Percentiles rank a stretch among this genome's conserved stretches.
phyloP scores from a whole-genome alignment of 2,329 filamentous ascomycete species.

The Metarhizium brunneum region DNA sequence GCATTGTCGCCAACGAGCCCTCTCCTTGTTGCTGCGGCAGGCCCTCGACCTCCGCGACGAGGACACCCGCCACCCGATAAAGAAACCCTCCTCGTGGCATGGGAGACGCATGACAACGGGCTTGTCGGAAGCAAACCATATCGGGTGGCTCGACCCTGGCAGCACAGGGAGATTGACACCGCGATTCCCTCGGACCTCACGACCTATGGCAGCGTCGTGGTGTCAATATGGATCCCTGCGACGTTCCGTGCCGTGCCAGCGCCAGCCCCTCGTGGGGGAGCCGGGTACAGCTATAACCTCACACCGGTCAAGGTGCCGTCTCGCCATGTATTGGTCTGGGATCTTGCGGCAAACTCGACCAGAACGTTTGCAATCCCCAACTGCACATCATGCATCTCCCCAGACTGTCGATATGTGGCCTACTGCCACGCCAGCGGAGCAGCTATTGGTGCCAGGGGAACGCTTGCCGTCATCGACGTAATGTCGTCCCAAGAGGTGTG shows the following conservation, averaged over 20 bases:
- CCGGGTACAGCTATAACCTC: slow-evolving; percentile 21
- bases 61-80: slow-evolving; percentile 27
- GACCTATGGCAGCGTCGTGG: slow-evolving; percentile 27
- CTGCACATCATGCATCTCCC: slow-evolving; percentile 26
- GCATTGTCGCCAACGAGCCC: slow-evolving; percentile 29
- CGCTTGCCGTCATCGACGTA: slow-evolving; percentile 27
- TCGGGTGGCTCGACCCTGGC: slow-evolving; percentile 26
- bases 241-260: slow-evolving; percentile 24
- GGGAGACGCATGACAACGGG: slow-evolving; percentile 24
- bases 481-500: slow-evolving; percentile 26
- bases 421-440: slow-evolving; percentile 28
- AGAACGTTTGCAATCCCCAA: slow-evolving; percentile 30
- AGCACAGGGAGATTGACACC: slow-evolving; percentile 28
- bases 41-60: slow-evolving; percentile 27
- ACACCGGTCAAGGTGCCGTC: slow-evolving; percentile 20
- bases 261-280: slow-evolving; percentile 13
- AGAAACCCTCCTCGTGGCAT: slow-evolving; percentile 28
- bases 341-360: slow-evolving; percentile 27
- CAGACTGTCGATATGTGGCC: slow-evolving; percentile 30
- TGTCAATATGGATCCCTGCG: slow-evolving; percentile 32
- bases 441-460: slow-evolving; percentile 22
- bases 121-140: slow-evolving; percentile 21
- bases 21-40: slow-evolving; percentile 27
- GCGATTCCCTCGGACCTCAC: slow-evolving; percentile 27
- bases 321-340: slow-evolving; percentile 30